Percentiles rank a stretch among this genome's conserved stretches.
These are phyloP conservation scores for Metschnikowia chrysomelidarum DNA, from an alignment of 805 yeast genomes.

Conservation along the genomic window DNA sequence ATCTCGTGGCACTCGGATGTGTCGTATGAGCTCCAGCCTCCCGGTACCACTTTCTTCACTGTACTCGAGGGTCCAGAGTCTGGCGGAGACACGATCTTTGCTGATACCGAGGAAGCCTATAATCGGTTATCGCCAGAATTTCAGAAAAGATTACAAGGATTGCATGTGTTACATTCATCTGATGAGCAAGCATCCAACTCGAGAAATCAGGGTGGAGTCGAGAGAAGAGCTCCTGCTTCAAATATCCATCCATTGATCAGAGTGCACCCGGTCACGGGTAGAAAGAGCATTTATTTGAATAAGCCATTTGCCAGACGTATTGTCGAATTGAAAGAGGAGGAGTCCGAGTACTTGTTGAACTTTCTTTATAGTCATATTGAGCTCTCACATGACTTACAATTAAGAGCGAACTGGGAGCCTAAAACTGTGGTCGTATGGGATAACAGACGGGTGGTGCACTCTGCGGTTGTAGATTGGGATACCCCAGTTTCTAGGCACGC, in stretches of 20 bases:
- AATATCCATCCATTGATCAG: constrained; percentile 70
- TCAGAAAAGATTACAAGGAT: constrained; percentile 54
- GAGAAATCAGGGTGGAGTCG: constrained; percentile 54
- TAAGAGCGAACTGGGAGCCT: constrained; percentile 71
- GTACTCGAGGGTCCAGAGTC: constrained; percentile 56
- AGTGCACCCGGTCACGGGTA: constrained; percentile 67
- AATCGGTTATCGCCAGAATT: constrained; percentile 66
- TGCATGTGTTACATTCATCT: constrained; percentile 69
- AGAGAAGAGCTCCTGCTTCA: constrained; percentile 61
- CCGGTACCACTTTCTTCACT: constrained; percentile 66
- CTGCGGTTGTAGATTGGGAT: constrained; percentile 70
- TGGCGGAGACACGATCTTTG: constrained; percentile 80
- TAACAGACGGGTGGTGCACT: constrained; percentile 67
- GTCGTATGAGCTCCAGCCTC: constrained; percentile 70
- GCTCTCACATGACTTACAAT: constrained; percentile 56
- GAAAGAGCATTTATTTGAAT: constrained; percentile 57
- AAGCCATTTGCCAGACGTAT: constrained; percentile 63
- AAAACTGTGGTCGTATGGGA: constrained; percentile 76
- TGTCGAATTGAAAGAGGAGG: constrained; percentile 71
- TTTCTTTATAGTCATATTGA: constrained; percentile 56
- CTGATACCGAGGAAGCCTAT: constrained; percentile 71
- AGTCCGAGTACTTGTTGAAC: constrained; percentile 57
- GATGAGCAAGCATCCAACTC: constrained; percentile 66
- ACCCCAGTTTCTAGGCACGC: constrained; percentile 65
- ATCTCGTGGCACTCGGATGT: constrained; percentile 72